Percentiles rank a stretch among this genome's conserved stretches.
These are phyloP conservation scores for Podaxis sp. DNA, from an alignment of 768 basidiomycete genomes.

Conservation along the genomic window DNA sequence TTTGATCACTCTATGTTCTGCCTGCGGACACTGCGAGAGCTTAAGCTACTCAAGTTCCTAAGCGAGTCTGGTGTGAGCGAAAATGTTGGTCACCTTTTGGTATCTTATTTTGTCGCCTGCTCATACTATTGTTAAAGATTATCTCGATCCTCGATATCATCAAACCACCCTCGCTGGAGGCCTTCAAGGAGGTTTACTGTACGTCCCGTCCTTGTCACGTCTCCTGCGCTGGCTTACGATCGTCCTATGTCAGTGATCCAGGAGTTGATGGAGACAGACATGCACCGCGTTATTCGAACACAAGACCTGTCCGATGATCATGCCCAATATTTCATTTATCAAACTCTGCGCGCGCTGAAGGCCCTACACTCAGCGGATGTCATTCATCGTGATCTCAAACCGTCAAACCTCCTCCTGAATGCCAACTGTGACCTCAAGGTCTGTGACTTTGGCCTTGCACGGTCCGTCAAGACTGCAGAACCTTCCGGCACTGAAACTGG, in stretches of 20 bases:
- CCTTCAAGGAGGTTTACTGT: slow-evolving; percentile 78
- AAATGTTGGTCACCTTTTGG: slow-evolving; percentile 48
- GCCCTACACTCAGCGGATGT: slow-evolving; percentile 94
- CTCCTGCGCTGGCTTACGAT: slow-evolving; percentile 13
- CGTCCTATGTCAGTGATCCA: slow-evolving; percentile 51
- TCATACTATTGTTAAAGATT: slow-evolving; percentile 39
- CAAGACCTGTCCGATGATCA: slow-evolving; percentile 94
- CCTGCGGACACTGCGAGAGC: slow-evolving; percentile 82
- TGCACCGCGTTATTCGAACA: slow-evolving; percentile 94
- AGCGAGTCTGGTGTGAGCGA: slow-evolving; percentile 87
- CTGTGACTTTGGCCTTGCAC: slow-evolving; percentile 91
- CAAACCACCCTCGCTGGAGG: slow-evolving; percentile 66
- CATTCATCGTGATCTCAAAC: slow-evolving; percentile 93
- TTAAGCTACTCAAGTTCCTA: slow-evolving; percentile 79
- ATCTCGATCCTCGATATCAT: slow-evolving; percentile 95
- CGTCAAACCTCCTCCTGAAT: slow-evolving; percentile 92
- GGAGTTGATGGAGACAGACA: slow-evolving; percentile 89
- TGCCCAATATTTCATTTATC: slow-evolving; percentile 97
- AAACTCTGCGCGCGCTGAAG: slow-evolving; percentile 92
- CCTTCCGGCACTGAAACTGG: slow-evolving; percentile 79
- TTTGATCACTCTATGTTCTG: slow-evolving; percentile 97
- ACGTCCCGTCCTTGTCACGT: slow-evolving; percentile 8
- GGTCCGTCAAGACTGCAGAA: slow-evolving; percentile 84
- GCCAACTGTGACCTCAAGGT: slow-evolving; percentile 97
- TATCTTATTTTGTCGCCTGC: slow-evolving; percentile 5